phyloP scores from a whole-genome alignment of 2,329 filamentous ascomycete species.

The Trichothecium roseum region DNA sequence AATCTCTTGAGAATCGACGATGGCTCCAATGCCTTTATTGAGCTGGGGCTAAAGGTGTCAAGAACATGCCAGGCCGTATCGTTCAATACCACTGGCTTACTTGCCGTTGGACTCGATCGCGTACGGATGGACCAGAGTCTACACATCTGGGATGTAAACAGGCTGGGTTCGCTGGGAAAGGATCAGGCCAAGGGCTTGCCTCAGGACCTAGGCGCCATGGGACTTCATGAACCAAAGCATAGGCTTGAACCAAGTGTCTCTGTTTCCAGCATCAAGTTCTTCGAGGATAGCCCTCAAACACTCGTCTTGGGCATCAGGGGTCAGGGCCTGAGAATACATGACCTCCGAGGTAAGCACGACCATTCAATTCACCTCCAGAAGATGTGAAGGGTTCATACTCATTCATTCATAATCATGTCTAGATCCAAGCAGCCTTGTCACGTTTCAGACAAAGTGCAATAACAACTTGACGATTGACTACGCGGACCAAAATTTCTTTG shows the following conservation, averaged over 20 bases:
- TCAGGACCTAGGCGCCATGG: constrained; percentile 24
- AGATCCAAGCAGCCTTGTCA: constrained; percentile 41
- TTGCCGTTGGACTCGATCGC: constrained; percentile 71
- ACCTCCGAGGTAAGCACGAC: constrained; percentile 55
- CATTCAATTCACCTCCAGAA: too few species aligned
- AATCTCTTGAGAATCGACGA: constrained; percentile 65
- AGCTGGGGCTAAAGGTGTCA: constrained; percentile 63
- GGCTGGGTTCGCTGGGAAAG: constrained; percentile 39
- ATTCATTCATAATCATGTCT: constrained; percentile 12
- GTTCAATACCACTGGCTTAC: constrained; percentile 60
- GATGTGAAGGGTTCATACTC: too few species aligned
- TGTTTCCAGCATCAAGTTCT: constrained; percentile 77
- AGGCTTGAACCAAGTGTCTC: constrained; percentile 57
- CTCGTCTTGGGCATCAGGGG: constrained; percentile 68
- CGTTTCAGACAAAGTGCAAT: constrained; percentile 56
- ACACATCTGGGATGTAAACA: constrained; percentile 72
- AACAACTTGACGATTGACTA: constrained; percentile 71
- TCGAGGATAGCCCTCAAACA: constrained; percentile 64
- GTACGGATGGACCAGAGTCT: constrained; percentile 74
- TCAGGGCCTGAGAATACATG: constrained; percentile 65
- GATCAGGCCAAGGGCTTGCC: constrained; percentile 38
- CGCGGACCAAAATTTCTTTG: constrained; percentile 72
- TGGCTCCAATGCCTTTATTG: constrained; percentile 51
- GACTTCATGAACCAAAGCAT: constrained; percentile 46
- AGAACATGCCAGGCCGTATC: constrained; percentile 73